A percentile compares a stretch with the other conserved stretches of the same genome.
These are phyloP conservation scores for Myrica gale DNA, from an alignment of 306 rosid genomes.

Conservation along the genomic window DNA sequence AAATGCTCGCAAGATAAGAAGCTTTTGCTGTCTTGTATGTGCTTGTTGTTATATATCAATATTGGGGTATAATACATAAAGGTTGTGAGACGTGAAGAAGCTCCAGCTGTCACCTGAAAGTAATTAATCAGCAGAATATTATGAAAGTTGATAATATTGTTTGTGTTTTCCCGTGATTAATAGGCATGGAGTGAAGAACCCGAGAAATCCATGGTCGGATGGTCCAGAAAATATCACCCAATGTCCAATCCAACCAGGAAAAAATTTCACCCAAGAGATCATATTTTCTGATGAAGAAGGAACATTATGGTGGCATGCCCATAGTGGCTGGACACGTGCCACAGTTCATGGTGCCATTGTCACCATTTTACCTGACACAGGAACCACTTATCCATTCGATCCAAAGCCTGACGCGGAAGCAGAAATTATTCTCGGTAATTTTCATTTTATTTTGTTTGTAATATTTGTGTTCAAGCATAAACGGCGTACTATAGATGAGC, in stretches of 20 bases:
- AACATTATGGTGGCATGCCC: slow-evolving; percentile 52
- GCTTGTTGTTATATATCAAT: too few relatives aligned
- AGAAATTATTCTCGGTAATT: slow-evolving; percentile 25
- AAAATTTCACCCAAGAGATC: slow-evolving; percentile 27
- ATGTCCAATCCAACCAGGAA: slow-evolving; percentile 35
- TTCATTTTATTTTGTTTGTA: background rate
- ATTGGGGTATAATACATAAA: too few relatives aligned
- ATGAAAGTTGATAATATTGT: too few relatives aligned
- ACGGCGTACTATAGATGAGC: too few relatives aligned
- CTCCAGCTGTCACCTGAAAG: too few relatives aligned
- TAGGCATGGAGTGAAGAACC: slow-evolving; percentile 42
- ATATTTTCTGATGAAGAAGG: slow-evolving; percentile 41
- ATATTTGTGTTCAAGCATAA: too few relatives aligned
- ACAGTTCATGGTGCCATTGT: slow-evolving; percentile 37
- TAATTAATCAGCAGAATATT: too few relatives aligned
- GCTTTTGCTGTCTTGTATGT: too few relatives aligned
- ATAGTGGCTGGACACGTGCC: slow-evolving; percentile 40
- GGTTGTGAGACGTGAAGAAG: too few relatives aligned
- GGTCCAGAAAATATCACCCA: slow-evolving; percentile 45
- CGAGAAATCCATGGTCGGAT: slow-evolving; percentile 47
- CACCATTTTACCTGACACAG: slow-evolving; percentile 5
- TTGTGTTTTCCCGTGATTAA: background rate
- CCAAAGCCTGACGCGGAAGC: slow-evolving; percentile 23
- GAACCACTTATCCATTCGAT: slow-evolving; percentile 19
- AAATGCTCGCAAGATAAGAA: too few relatives aligned